Evolutionary conservation across 2,329 filamentous ascomycete genomes (phyloP), one percentile per base, ranked within the genome.

Genomic region (Ceratocystis colombiana): DNA sequence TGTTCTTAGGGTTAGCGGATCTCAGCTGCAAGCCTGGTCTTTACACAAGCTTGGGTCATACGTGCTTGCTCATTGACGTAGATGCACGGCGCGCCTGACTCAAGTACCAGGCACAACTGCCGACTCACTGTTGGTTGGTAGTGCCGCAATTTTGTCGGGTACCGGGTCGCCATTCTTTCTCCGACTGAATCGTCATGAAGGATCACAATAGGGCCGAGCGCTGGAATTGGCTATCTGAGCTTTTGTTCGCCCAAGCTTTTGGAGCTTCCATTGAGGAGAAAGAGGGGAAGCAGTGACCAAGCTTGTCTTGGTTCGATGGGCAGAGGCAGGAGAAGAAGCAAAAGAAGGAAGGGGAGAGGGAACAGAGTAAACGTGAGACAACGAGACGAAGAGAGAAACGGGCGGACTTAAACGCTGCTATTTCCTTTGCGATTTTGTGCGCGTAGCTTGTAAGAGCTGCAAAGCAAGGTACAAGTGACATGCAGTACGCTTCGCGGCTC

Each of bases 191-290:
- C 55, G 15, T n/a, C 7, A 20, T 20, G 28, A 20, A 33, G 55
- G 55, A 30, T 37, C 25, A 30, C 2, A 37, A 37, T 20, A 7
- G 10, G 55, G 30, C 55, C 28, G 25, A 37, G 55, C 55, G 55
- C 55, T 10, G 7, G 30, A 41, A 15, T 41, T 41, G 37, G 37
- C 25, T 2, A n/a, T 59, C 55, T 15, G 55, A 37, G 55, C 55
- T 59, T 37, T 30, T 4, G 37, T n/a, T 59, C 17, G 28, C 55
- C 55, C 28, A 59, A 33, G 55, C 55, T 59, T 59, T 59, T 59
- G 55, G 28, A 37, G 55, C 28, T 59, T 30, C 33, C 17, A n/a
- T 17, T 41, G 37, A 41, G 37, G 37, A 41, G 37, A 41, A 41
- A 41, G 28, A 20, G 25, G 6, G 53, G 55, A 37, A 59, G 55